Evolutionary conservation across 2,329 filamentous ascomycete genomes (phyloP), one percentile per base, ranked within the genome.

Genomic region (Chrysosphaeria jannelii): DNA sequence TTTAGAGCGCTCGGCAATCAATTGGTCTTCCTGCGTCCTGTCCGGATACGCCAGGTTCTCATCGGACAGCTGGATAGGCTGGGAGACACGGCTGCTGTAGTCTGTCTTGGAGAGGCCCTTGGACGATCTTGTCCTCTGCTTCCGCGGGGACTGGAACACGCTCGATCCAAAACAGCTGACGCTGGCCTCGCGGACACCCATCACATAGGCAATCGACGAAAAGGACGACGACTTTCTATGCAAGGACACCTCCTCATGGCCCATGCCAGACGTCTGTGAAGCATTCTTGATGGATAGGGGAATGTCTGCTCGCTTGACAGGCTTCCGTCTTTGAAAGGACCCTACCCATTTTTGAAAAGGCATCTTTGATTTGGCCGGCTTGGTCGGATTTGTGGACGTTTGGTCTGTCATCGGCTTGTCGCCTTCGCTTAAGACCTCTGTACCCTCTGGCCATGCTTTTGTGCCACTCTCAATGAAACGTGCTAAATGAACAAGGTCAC

Each of bases 141-240:
- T 49, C 28, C 54, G 53, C 8, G 66, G 68, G 25, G 58, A 55
- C 15, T 60, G 57, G 22, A 60, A 49, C 28, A 69, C 50, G 41
- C 72, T 88, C 32, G 60, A 53, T 34, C 67, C 75, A 22, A 64
- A 57, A 28, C 79, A 48, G 28, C 76, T 89, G 29, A 75, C 53
- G 28, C 69, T 79, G 24, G 72, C 70, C 30, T 75, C 85, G 39
- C 69, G 76, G 33, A 88, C 57, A 10, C 62, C 68, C n/a, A 66
- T 62, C 19, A 91, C 61, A 36, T 79, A 78, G 2, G 59, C 69
- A 28, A 74, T 63, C 0, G 78, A 88, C 5, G 71, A 75, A 2
- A 57, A 56, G 8, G 72, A 72, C 3, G 68, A 70, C 6, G 59
- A 62, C 26, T 61, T 54, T 28, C 56, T 50, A 33, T 55, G 52